Base-by-base conservation (phyloP, 2,329 filamentous ascomycete genomes). In the Colletotrichum graminicola region DNA sequence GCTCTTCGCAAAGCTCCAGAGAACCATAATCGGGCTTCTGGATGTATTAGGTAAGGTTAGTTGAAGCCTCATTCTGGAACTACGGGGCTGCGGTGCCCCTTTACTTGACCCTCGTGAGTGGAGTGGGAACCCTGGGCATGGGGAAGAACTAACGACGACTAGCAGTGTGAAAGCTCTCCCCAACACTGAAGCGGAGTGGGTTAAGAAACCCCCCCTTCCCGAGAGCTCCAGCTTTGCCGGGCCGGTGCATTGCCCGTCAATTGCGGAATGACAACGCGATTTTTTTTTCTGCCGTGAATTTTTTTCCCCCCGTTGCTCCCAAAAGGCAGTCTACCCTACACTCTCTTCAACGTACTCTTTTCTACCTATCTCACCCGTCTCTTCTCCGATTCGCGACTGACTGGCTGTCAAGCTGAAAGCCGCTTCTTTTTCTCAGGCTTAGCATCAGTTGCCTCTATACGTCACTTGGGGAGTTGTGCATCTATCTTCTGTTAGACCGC, bases 221-320 rank as follows among this genome's bases (percentile, higher is more conserved):
- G 61, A 63, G 54, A 72, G 69, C 69, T 68, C 69, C 59, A 72
- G 55, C 47, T 51, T 47, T 47, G 59, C 69, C 65, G 69, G 69
- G 59, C 69, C 69, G 69, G 69, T 68, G 66, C 65, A 71, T 72
- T 69, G 54, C 69, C 69, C 68, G 68, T 71, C 68, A 71, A 70
- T 70, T 66, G 62, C 45, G 66, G 67, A 66, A 70, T 70, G 67
- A 66, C 67, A 66, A 54, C 36, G 54, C 68, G 45, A 68, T 45
- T 45, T 71, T 71, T 71, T 67, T 68, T 64, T 68, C 54, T 62
- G 54, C 41, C 57, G 45, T 41, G 45, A 71, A 68, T 67, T 63
- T 71, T 69, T 62, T 57, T 21, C 21, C n/a, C 21, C 43, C 67
- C 21, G 29, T 62, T 23, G 52, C 54, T 59, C 23, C 54, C 41